Conservation (phyloP, 306 rosid genomes). For the Citrullus colocynthis region DNA sequence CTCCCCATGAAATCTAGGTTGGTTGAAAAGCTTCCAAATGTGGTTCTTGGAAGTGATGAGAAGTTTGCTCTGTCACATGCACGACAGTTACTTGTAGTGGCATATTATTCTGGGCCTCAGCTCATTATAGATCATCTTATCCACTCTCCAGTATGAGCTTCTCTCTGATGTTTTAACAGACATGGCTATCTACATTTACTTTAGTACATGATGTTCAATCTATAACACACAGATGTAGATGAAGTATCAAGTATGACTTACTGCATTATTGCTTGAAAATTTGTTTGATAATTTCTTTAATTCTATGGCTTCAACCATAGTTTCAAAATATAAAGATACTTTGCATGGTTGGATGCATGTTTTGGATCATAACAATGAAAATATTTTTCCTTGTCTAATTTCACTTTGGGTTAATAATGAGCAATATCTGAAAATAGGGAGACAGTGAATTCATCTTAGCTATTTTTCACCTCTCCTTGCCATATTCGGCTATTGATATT, state of each 20-base stretch:
- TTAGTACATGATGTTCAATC: not conserved
- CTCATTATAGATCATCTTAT: constrained; percentile 63
- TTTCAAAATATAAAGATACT: not conserved
- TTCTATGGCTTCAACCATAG: not conserved
- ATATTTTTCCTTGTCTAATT: not conserved
- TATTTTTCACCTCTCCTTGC: not conserved
- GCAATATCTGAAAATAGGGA: not conserved
- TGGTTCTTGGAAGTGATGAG: constrained; percentile 77
- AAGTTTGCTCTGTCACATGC: constrained; percentile 56
- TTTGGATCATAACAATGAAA: not conserved
- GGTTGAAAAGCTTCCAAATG: constrained; percentile 77
- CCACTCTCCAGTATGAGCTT: constrained; percentile 65
- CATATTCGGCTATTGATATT: not conserved
- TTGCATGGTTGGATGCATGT: not conserved
- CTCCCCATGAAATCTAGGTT: constrained; percentile 35
- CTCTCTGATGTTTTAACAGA: constrained; percentile 8
- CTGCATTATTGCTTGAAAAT: not conserved
- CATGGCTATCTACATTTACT: not conserved
- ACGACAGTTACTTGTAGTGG: constrained; percentile 55
- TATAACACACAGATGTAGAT: not conserved
- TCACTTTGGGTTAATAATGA: not conserved
- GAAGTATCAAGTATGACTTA: not conserved
- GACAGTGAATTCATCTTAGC: not conserved
- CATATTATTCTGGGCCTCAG: constrained; percentile 79
- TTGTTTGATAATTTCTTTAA: not conserved